phyloP scores from a whole-genome alignment of 1,284 basidiomycete genomes.

The Xerocomus amazonicus region DNA sequence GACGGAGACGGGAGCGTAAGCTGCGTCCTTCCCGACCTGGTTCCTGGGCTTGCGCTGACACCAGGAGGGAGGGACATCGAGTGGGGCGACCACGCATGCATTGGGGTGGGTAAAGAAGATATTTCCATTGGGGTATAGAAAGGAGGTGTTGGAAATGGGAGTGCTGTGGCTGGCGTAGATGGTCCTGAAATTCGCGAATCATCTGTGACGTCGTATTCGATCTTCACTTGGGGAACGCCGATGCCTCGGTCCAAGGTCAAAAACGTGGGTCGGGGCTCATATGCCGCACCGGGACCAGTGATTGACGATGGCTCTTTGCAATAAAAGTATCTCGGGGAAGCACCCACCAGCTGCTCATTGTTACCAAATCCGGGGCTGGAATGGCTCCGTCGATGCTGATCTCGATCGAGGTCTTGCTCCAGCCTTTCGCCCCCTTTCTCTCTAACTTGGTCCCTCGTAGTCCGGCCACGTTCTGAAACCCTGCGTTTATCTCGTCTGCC shows the following conservation, averaged over 20 bases:
- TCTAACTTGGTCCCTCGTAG: conserved; percentile 7
- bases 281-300: background rate
- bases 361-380: conserved; percentile 21
- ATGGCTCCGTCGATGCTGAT: conserved; percentile 18
- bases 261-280: background rate
- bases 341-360: background rate
- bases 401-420: conserved; percentile 5
- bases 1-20: conserved; percentile 12
- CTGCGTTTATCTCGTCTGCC: conserved; percentile 24
- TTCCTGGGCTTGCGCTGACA: conserved; percentile 1
- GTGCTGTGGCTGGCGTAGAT: conserved; percentile 23
- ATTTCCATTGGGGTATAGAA: conserved; percentile 34
- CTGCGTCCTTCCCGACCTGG: conserved; percentile 9
- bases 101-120: conserved; percentile 13
- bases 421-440: conserved; percentile 8
- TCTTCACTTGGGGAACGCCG: conserved; percentile 21
- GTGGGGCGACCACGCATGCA: conserved; percentile 10
- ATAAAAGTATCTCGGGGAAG: conserved; percentile 8
- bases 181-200: conserved; percentile 20
- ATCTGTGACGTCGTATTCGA: conserved; percentile 27
- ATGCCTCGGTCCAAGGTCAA: background rate
- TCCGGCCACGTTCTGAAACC: conserved; percentile 17
- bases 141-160: conserved; percentile 25
- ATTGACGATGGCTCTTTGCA: conserved; percentile 7
- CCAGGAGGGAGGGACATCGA: conserved; percentile 5